Conservation (phyloP, 768 basidiomycete genomes). For the Lactifluus volemus region DNA sequence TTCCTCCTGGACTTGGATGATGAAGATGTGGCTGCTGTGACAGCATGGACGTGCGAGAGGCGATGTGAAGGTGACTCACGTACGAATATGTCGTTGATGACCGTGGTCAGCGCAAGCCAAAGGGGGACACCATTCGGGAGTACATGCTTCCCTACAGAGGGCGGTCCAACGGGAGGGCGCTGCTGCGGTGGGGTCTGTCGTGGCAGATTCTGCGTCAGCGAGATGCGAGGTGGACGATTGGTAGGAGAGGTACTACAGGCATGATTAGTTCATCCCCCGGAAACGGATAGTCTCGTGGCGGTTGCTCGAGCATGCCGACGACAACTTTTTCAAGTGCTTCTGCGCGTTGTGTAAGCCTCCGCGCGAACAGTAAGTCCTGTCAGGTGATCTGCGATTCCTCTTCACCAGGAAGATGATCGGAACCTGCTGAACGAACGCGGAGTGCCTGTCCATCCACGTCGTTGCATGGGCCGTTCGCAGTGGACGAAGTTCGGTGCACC, state of each 20-base stretch:
- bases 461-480: slow-evolving; percentile 58
- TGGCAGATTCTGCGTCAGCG: slow-evolving; percentile 22
- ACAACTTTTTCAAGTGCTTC: slow-evolving; percentile 80
- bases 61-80: slow-evolving; percentile 45
- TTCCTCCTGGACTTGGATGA: slow-evolving; percentile 23
- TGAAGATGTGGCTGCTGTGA: slow-evolving; percentile 9
- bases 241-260: slow-evolving; percentile 21
- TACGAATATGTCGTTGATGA: slow-evolving; percentile 77
- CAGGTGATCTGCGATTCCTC: slow-evolving; percentile 48
- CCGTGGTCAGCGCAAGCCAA: slow-evolving; percentile 62
- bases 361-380: slow-evolving; percentile 57
- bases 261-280: slow-evolving; percentile 46
- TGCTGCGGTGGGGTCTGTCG: slow-evolving; percentile 39
- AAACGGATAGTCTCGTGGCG: slow-evolving; percentile 52
- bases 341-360: slow-evolving; percentile 58
- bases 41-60: slow-evolving; percentile 7
- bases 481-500: slow-evolving; percentile 23
- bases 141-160: slow-evolving; percentile 42
- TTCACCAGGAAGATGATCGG: slow-evolving; percentile 40
- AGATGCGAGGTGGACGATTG: neutral
- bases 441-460: slow-evolving; percentile 22
- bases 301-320: slow-evolving; percentile 71
- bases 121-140: slow-evolving; percentile 78
- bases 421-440: slow-evolving; percentile 43
- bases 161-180: slow-evolving; percentile 26